Evolutionary conservation across 2,329 filamentous ascomycete genomes (phyloP).

Genomic region (Immersiporthe knoxdaviesiana): DNA sequence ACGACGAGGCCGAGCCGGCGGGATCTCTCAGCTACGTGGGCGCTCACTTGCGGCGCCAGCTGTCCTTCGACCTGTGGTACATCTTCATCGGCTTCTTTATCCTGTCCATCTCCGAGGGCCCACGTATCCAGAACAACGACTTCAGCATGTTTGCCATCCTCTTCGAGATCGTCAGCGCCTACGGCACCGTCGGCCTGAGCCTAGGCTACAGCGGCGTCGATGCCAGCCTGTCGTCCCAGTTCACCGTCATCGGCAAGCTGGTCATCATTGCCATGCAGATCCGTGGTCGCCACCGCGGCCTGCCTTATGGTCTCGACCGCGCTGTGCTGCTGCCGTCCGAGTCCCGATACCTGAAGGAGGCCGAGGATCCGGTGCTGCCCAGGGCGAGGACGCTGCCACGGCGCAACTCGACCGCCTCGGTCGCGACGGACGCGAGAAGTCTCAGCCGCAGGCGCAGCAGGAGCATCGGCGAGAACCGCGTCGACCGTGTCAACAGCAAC

Average conservation of each 20-base stretch:
- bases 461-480: conserved; percentile 35
- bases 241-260: conserved; percentile 72
- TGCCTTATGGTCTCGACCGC: conserved; percentile 69
- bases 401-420: conserved; percentile 42
- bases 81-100: conserved; percentile 93
- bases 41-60: conserved; percentile 86
- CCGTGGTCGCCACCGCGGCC: conserved; percentile 68
- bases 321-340: conserved; percentile 63
- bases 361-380: conserved; percentile 47
- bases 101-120: conserved; percentile 85
- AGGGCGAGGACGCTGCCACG: conserved; percentile 36
- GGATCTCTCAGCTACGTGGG: conserved; percentile 81
- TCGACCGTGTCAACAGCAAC: conserved; percentile 42
- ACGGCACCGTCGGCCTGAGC: conserved; percentile 91
- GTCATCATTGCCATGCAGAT: conserved; percentile 72
- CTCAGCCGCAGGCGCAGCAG: conserved; percentile 41
- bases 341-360: conserved; percentile 57
- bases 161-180: conserved; percentile 88
- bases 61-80: conserved; percentile 98
- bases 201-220: conserved; percentile 79
- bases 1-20: conserved; percentile 55
- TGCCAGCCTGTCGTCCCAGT: conserved; percentile 81
- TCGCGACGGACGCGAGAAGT: conserved; percentile 34
- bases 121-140: conserved; percentile 62
- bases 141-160: conserved; percentile 73